phyloP scores from a whole-genome alignment of 768 basidiomycete species.

The Mrakia hoshinonis region DNA sequence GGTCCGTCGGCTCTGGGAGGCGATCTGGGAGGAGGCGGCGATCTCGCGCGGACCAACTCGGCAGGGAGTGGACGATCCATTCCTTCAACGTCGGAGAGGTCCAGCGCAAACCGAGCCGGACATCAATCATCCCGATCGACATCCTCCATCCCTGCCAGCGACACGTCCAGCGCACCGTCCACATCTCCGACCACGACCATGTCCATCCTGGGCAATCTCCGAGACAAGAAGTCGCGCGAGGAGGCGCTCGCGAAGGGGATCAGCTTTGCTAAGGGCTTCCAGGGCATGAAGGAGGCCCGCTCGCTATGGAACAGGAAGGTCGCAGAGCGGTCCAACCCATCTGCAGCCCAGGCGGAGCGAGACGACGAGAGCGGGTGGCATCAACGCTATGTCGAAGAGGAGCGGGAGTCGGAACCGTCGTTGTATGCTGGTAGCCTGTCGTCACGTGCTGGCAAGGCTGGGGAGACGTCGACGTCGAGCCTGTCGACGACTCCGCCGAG shows the following conservation, averaged over 20 bases:
- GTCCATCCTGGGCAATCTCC: conserved; percentile 16
- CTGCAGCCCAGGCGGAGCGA: background rate
- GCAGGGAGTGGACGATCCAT: background rate
- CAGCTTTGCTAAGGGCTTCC: conserved; percentile 2
- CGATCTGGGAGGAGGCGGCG: background rate
- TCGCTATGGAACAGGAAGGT: conserved; percentile 1
- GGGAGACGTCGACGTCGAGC: background rate
- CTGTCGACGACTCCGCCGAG: background rate
- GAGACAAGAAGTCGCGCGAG: conserved; percentile 7
- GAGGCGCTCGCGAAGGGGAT: background rate
- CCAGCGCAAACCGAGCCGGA: background rate
- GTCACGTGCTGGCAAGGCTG: background rate
- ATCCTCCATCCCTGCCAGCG: conserved; percentile 1
- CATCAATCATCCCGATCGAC: background rate
- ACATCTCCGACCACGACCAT: conserved; percentile 55
- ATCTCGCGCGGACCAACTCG: conserved; percentile 3
- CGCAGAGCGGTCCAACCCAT: background rate
- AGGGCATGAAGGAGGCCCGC: conserved; percentile 1
- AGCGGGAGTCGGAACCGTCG: background rate
- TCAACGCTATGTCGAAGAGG: background rate
- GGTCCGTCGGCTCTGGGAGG: background rate
- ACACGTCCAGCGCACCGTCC: conserved; percentile 44
- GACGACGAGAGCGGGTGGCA: conserved; percentile 10
- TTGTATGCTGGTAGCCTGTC: background rate
- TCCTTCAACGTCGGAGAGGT: background rate